Base-by-base conservation (phyloP, 2,329 filamentous ascomycete genomes). In the Alternaria postmessia region DNA sequence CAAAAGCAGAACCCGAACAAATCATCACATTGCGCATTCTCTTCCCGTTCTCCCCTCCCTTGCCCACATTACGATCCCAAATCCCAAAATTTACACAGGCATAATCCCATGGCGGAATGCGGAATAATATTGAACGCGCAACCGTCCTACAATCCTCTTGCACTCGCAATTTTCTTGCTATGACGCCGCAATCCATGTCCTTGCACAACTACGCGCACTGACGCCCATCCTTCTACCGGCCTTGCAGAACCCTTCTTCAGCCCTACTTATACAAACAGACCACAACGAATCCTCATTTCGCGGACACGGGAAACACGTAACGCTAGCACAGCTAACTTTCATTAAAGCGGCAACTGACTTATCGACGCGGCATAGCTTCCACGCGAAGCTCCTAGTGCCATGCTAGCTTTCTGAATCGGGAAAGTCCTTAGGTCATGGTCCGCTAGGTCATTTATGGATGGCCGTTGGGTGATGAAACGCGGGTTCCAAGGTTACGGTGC, bases 281-380 rank as follows among this genome's bases (percentile, higher is more conserved):
- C 51, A 55, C 51, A 47, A 51, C 48, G 44, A 44, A 44, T 60
- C 46, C 56, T 59, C 62, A 62, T 60, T 60, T 60, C 58, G 53
- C 58, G 47, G 58, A 55, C 54, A 60, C 53, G 58, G 47, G 46
- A 57, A 51, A 51, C 57, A 14, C 6, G 6, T 16, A 22, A 54
- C 48, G 55, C 52, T 54, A 59, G 55, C 55, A 30, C 16, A 36
- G n/a, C 28, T 24, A 48, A 34, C 46, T 16, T 38, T 22, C 7
- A 48, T 42, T 53, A 59, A 52, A 52, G 51, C 34, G 41, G 39
- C 52, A 55, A 48, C n/a, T 48, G 44, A 30, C 44, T 32, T 30
- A 34, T 52, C 57, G 44, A 54, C 66, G 56, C 68, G 68, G 68
- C 67, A 67, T 61, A 66, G 64, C 65, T 71, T 69, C 68, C 65